Percentiles rank a stretch among this genome's conserved stretches.
These are phyloP conservation scores for Ogataea angusta DNA, from an alignment of 805 yeast genomes.

Conservation along the genomic window DNA sequence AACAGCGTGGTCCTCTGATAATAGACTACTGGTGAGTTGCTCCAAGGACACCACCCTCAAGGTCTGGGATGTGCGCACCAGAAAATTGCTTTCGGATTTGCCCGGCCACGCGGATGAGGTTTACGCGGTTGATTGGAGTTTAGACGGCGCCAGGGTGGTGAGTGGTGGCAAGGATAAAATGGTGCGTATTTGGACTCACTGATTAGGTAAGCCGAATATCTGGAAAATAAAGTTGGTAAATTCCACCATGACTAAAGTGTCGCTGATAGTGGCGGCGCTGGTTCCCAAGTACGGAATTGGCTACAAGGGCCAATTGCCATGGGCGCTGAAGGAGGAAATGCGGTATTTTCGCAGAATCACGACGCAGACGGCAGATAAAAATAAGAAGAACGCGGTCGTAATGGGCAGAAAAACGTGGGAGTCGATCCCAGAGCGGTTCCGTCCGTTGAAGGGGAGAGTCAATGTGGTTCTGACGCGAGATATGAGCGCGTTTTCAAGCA, in stretches of 20 bases:
- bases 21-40: conserved; percentile 85
- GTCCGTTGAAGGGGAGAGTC: conserved; percentile 74
- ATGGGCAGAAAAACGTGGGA: conserved; percentile 99
- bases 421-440: conserved; percentile 77
- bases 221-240: not conserved
- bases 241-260: conserved; percentile 35
- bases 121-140: conserved; percentile 96
- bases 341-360: conserved; percentile 80
- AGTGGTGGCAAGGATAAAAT: conserved; percentile 97
- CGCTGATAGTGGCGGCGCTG: conserved; percentile 83
- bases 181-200: conserved; percentile 91
- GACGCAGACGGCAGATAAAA: conserved; percentile 33
- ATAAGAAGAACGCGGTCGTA: conserved; percentile 65
- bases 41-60: conserved; percentile 95
- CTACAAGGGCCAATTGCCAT: conserved; percentile 73
- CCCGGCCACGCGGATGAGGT: conserved; percentile 98
- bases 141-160: conserved; percentile 90
- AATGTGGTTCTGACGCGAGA: conserved; percentile 73
- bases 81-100: conserved; percentile 79
- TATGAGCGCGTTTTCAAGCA: conserved; percentile 21
- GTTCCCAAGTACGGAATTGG: conserved; percentile 85
- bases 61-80: conserved; percentile 91
- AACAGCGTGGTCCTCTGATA: conserved; percentile 96
- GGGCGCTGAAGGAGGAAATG: conserved; percentile 85
- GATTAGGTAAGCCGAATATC: conserved; percentile 11